Base-by-base conservation (phyloP, 2,329 filamentous ascomycete species). In the Xylaria sp. region DNA sequence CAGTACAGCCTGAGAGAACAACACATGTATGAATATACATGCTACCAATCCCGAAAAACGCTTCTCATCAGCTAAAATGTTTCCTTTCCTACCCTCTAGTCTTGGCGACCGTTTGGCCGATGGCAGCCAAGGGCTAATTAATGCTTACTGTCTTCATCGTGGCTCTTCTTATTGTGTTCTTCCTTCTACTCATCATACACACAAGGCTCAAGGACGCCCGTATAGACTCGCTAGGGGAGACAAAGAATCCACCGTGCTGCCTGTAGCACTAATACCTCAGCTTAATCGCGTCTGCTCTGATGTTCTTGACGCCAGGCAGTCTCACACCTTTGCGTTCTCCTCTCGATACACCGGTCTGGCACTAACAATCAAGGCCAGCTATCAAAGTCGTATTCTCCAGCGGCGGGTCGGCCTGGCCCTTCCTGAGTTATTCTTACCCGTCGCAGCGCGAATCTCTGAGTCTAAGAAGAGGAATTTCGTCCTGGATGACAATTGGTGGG, bases 231-330 rank as follows among this genome's bases (percentile, higher is more conserved):
- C 25, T 6, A 45, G 49, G 12, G 62, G 58, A 5, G 62, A 59
- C n/a, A 40, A 21, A 14, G 58, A 65, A 4, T 9, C 46, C 2
- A 25, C 61, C n/a, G 43, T 65, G 15, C 58, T 61, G 2, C 58
- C 62, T 17, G 2, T 54, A 15, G 8, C 31, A 5, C 14, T 52
- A 6, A 65, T 65, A n/a, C 42, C 62, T 3, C 42, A 65, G 50
- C 38, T 61, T 4, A 61, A 65, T 38, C 23, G 49, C 15, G 14
- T 61, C 2, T 3, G 23, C 1, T 2, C 12, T 19, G 35, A 61
- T 15, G 21, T 47, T 6, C 53, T 61, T 14, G 42, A 61, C 21
- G 28, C 17, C n/a, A 25, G 58, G 6, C 7, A 54, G 19, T 55
- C 21, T 2, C 62, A 65, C 28, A n/a, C 58, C 11, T 55, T 59